Percentiles rank a stretch among this genome's conserved stretches.
Conservation (phyloP, 805 yeast genomes). For the Ogataea allantospora region DNA sequence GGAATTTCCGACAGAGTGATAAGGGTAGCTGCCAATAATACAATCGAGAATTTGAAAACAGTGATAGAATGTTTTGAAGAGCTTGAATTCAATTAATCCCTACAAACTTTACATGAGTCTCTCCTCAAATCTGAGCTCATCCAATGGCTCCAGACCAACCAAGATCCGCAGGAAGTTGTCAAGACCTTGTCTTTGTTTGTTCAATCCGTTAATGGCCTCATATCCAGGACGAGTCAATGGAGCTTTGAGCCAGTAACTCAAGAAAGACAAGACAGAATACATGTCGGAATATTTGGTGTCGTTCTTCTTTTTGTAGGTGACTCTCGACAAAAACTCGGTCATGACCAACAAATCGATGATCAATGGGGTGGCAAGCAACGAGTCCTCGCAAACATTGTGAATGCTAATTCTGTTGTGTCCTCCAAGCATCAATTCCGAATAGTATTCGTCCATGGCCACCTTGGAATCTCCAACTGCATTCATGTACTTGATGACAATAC, state of each 20-base stretch:
- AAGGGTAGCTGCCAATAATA: slow-evolving; percentile 80
- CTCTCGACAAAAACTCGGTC: slow-evolving; percentile 87
- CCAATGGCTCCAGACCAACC: slow-evolving; percentile 85
- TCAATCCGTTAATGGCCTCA: slow-evolving; percentile 88
- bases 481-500: slow-evolving; percentile 91
- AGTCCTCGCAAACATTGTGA: slow-evolving; percentile 96
- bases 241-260: slow-evolving; percentile 95
- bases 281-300: slow-evolving; percentile 52
- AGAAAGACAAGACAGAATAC: slow-evolving; percentile 82
- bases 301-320: slow-evolving; percentile 62
- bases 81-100: slow-evolving; percentile 40
- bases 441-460: slow-evolving; percentile 98
- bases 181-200: slow-evolving; percentile 89
- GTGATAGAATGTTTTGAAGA: slow-evolving; percentile 79
- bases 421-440: slow-evolving; percentile 94
- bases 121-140: slow-evolving; percentile 93
- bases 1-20: slow-evolving; percentile 72
- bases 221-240: slow-evolving; percentile 90
- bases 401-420: slow-evolving; percentile 94
- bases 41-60: slow-evolving; percentile 73
- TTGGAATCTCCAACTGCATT: slow-evolving; percentile 95
- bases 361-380: slow-evolving; percentile 89
- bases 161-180: slow-evolving; percentile 88
- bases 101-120: slow-evolving; percentile 48
- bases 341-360: slow-evolving; percentile 88